Base-by-base conservation (phyloP, 73 alveolate genomes). In the Blepharisma japonicum region DNA sequence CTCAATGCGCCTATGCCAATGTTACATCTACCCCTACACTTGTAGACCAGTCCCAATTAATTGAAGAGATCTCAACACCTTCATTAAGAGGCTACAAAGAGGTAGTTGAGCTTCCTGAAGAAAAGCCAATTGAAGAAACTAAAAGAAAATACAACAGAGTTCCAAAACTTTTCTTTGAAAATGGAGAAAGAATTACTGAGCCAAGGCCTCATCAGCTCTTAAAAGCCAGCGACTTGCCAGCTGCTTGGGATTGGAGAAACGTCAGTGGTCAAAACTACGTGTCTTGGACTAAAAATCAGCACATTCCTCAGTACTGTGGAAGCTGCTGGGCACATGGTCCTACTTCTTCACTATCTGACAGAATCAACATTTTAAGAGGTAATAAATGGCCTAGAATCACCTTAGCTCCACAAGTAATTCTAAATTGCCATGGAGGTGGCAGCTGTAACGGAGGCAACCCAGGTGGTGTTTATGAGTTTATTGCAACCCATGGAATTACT, bases 311-410 rank as follows among this genome's bases (percentile, higher is more conserved):
- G 45, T 90, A 32, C 42, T 32, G 42, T 32, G 91, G 93, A 45
- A 82, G 89, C 42, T 87, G 96, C 83, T 89, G 96, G 96, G 91
- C 96, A 71, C 94, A 86, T 71, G 96, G 94, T 21, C 53, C 94
- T 0, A 87, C 97, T 50, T 79, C 94, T 7, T 80, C 94, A 6
- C 87, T 90, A 48, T 91, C 97, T 76, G 97, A 90, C 68, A 83
- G 97, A 90, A 80, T 90, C 89, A 90, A 87, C 79, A 90, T 90
- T 71, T 20, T 32, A 68, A 83, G 81, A 88, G 81, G 55, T 45
- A 71, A 74, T 68, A 55, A 74, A 7, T 77, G 76, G 68, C 88
- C 96, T 11, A 87, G 82, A 56, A 84, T 86, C 46, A 82, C 86
- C 48, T 82, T 87, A 38, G 67, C 88, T 21, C 89, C 89, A 45